phyloP scores from a whole-genome alignment of 495 filamentous ascomycete genomes.

The Trichocladium uniseriatum region DNA sequence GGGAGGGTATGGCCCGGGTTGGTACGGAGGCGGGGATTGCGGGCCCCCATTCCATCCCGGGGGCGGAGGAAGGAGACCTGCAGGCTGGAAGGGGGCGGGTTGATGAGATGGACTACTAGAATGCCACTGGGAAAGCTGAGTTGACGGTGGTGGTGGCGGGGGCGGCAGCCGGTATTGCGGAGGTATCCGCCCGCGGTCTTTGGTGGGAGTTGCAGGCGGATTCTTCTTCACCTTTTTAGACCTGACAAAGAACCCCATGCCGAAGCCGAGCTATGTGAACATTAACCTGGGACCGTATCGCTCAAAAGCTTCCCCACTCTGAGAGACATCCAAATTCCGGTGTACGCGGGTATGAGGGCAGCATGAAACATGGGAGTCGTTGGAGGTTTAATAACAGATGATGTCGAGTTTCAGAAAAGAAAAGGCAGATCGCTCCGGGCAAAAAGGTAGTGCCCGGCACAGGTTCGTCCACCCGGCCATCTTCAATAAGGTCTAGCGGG shows the following conservation, averaged over 20 bases:
- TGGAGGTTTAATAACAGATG: no score
- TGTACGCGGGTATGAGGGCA: no score
- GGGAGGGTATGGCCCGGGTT: constrained; percentile 25
- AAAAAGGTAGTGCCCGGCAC: no score
- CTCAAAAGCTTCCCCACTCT: not conserved
- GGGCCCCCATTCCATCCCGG: constrained; percentile 22
- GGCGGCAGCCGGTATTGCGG: constrained; percentile 12
- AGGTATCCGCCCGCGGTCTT: constrained; percentile 8
- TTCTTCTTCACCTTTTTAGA: constrained; percentile 36
- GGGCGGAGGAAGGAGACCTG: constrained; percentile 29
- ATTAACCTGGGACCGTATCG: no score
- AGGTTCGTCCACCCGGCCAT: no score
- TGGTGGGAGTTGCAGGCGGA: constrained; percentile 12
- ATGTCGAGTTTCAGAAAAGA: no score
- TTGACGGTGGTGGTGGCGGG: constrained; percentile 15
- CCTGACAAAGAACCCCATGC: constrained; percentile 39
- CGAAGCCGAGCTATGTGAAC: constrained; percentile 5
- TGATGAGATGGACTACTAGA: constrained; percentile 15
- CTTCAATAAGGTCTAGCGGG: constrained; percentile 17
- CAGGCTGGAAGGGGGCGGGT: constrained; percentile 22
- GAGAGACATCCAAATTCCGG: no score
- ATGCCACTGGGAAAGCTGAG: constrained; percentile 19
- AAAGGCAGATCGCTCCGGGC: no score
- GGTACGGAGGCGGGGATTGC: constrained; percentile 17
- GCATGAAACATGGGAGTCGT: no score